A percentile compares a stretch with the other conserved stretches of the same genome.
Evolutionary conservation across 257 asterid genomes (phyloP).

Genomic region (Nicotiana noctiflora): DNA sequence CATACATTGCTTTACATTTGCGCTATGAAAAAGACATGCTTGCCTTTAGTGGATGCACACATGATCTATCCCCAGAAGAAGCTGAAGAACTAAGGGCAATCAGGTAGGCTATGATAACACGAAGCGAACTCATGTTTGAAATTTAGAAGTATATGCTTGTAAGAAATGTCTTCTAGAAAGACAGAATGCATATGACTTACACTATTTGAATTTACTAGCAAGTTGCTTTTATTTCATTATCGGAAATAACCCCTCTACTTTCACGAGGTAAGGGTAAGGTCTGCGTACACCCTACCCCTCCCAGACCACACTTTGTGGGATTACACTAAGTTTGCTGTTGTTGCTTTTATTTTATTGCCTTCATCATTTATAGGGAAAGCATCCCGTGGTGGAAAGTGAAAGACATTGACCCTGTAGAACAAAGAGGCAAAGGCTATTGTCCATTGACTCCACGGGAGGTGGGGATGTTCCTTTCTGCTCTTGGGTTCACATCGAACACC

Average conservation of each 20-base stretch:
- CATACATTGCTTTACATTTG: slow-evolving; percentile 77
- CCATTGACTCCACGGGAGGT: slow-evolving; percentile 84
- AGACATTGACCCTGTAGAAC: slow-evolving; percentile 78
- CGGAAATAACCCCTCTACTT: no score
- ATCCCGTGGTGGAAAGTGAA: slow-evolving; percentile 93
- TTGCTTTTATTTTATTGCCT: background rate
- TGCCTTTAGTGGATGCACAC: slow-evolving; percentile 95
- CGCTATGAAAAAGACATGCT: slow-evolving; percentile 97
- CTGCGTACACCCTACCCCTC: no score
- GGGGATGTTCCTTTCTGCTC: slow-evolving; percentile 70
- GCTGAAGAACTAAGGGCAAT: slow-evolving; percentile 73
- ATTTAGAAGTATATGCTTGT: background rate
- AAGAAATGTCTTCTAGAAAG: background rate
- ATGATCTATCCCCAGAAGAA: slow-evolving; percentile 68
- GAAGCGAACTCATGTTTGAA: background rate
- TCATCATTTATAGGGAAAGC: slow-evolving; percentile 45
- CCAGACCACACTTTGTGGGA: no score
- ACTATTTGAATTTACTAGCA: background rate
- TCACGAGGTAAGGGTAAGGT: no score
- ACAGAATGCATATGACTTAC: background rate
- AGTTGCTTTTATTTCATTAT: background rate
- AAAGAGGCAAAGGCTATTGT: slow-evolving; percentile 80
- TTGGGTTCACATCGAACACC: slow-evolving; percentile 68
- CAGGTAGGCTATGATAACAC: slow-evolving; percentile 37
- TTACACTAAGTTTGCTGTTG: no score